Conservation (phyloP, 1,284 basidiomycete genomes). For the Malassezia brasiliensis region DNA sequence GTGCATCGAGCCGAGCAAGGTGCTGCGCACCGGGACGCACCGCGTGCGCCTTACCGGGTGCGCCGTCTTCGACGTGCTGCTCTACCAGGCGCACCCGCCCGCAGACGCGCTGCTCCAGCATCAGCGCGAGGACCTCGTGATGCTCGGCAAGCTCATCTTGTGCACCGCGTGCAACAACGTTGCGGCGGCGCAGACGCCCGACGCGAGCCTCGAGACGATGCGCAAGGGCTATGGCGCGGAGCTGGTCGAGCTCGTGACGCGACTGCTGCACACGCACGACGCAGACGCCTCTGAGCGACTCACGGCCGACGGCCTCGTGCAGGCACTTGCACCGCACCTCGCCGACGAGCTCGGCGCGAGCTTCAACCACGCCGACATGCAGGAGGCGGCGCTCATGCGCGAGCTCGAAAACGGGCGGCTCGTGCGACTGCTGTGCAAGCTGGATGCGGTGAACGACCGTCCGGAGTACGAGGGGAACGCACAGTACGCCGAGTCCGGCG, state of each 20-base stretch:
- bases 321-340: slow-evolving; percentile 66
- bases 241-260: slow-evolving; percentile 68
- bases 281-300: slow-evolving; percentile 46
- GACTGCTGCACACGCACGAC: slow-evolving; percentile 60
- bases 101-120: slow-evolving; percentile 23
- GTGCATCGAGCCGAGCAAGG: slow-evolving; percentile 75
- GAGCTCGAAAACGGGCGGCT: slow-evolving; percentile 95
- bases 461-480: slow-evolving; percentile 86
- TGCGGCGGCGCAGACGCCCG: slow-evolving; percentile 58
- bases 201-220: slow-evolving; percentile 69
- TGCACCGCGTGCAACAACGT: slow-evolving; percentile 65
- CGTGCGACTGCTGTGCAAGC: slow-evolving; percentile 82
- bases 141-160: slow-evolving; percentile 76
- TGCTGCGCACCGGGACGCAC: slow-evolving; percentile 60
- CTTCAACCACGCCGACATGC: slow-evolving; percentile 64
- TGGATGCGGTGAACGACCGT: slow-evolving; percentile 95
- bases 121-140: slow-evolving; percentile 73
- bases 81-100: slow-evolving; percentile 26
- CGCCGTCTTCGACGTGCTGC: slow-evolving; percentile 43
- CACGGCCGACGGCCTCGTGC: slow-evolving; percentile 68
- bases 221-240: slow-evolving; percentile 67
- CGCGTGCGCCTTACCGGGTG: slow-evolving; percentile 34
- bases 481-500: slow-evolving; percentile 95
- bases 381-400: slow-evolving; percentile 73
- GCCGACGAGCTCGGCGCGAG: slow-evolving; percentile 74